Evolutionary conservation across 225 moss, liverwort and hornwort genomes (phyloP), one percentile per base, ranked within the genome.

Genomic region (Polytrichum formosum): DNA sequence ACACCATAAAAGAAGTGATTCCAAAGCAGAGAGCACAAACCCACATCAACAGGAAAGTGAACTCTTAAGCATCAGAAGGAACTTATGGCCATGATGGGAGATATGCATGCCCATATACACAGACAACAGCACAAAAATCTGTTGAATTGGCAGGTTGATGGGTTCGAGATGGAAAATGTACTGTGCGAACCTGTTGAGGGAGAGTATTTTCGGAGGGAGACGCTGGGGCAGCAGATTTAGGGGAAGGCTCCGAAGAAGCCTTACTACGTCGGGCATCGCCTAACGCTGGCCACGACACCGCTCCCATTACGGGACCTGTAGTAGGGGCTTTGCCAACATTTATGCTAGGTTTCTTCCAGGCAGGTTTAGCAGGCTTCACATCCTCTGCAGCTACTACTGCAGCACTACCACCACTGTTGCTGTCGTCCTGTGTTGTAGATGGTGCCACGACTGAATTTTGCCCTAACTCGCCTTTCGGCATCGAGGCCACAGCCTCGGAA

Each of bases 281-380:
- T 64, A 98, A 85, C 18, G 97, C 94, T 65, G 97, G 97, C 97
- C 97, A 98, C 53, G 90, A 82, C 26, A 88, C 90, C 64, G 97
- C 97, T 28, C 97, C 97, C 97, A 98, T 92, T 28, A 98, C 91
- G 72, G 94, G 77, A 55, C 94, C 91, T 62, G 82, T 83, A 28
- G 87, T 76, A 63, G 88, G 72, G 63, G 59, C 79, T 78, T 91
- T 91, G 73, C 81, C 86, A 7, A 81, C 58, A 28, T 79, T 30
- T 56, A 70, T 78, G 55, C 78, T 70, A 19, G 93, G 88, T 76
- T 87, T 94, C 84, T 80, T 98, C 97, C 97, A 98, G 60, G 97
- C 97, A 76, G 90, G 90, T 80, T 90, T 98, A 2, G 79, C 76
- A 59, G 91, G 90, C 68, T 91, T 92, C 29, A 85, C 75, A 69